These are phyloP conservation scores for Lentinula raphanica DNA, from an alignment of 768 basidiomycete species.

Conservation along the genomic window DNA sequence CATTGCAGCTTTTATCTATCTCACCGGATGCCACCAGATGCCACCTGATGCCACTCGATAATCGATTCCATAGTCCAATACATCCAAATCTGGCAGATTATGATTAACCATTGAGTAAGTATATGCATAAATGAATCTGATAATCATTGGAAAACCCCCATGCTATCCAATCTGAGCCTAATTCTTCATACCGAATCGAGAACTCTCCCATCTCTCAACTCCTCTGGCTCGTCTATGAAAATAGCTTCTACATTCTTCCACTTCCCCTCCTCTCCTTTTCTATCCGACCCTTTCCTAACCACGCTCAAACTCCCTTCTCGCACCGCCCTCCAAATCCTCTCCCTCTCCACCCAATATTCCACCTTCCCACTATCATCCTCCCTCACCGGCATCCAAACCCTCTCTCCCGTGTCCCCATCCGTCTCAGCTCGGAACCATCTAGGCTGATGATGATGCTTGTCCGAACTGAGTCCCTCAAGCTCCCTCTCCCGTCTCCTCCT, in stretches of 20 bases:
- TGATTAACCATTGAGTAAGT: too few species aligned
- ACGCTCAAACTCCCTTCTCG: conserved; percentile 27
- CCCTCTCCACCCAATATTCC: conserved; percentile 84
- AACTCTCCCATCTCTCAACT: not conserved
- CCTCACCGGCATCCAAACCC: conserved; percentile 75
- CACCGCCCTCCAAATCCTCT: conserved; percentile 47
- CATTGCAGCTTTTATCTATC: too few species aligned
- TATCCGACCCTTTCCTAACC: not conserved
- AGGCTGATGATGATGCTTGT: conserved; percentile 47
- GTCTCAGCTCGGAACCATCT: conserved; percentile 84
- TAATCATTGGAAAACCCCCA: too few species aligned
- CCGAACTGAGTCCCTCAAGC: conserved; percentile 32
- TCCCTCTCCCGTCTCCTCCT: conserved; percentile 72
- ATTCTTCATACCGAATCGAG: too few species aligned
- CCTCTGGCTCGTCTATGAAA: conserved; percentile 66
- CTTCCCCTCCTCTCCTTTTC: conserved; percentile 1
- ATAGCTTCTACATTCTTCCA: conserved; percentile 79
- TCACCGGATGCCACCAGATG: too few species aligned
- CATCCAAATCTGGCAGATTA: too few species aligned
- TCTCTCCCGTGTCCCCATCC: conserved; percentile 85
- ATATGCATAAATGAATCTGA: too few species aligned
- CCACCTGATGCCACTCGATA: too few species aligned
- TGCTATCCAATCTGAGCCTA: too few species aligned
- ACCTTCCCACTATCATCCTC: conserved; percentile 25
- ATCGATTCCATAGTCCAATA: too few species aligned